Evolutionary conservation across 768 basidiomycete genomes (phyloP).

Genomic region (Kwoniella heveanensis): DNA sequence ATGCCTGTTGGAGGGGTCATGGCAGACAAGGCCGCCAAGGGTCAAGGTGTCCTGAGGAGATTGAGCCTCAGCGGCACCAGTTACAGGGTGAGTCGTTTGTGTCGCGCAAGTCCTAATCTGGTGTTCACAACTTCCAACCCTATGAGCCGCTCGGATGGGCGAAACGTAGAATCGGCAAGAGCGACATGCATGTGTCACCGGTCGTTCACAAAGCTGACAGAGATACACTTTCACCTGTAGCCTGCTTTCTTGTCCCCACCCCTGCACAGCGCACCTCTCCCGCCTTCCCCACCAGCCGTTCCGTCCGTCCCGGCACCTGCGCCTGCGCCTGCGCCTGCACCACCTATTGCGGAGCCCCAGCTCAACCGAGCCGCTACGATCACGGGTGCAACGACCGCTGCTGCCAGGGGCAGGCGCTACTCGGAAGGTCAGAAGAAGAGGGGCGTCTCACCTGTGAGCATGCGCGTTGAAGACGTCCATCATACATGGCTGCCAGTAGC

Average conservation of each 20-base stretch:
- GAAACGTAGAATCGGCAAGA: too few relatives aligned
- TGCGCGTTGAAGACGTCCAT: background rate
- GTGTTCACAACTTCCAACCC: too few relatives aligned
- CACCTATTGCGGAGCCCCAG: constrained; percentile 6
- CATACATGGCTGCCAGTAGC: too few relatives aligned
- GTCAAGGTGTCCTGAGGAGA: constrained; percentile 46
- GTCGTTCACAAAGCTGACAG: too few relatives aligned
- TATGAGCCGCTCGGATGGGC: too few relatives aligned
- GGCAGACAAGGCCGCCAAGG: constrained; percentile 48
- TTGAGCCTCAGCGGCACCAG: constrained; percentile 37
- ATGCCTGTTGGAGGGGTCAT: constrained; percentile 33
- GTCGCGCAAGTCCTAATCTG: too few relatives aligned
- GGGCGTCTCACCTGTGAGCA: constrained; percentile 49
- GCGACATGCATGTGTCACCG: too few relatives aligned
- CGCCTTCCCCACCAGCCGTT: constrained; percentile 15
- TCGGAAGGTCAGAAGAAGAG: constrained; percentile 45
- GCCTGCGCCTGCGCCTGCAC: constrained; percentile 8
- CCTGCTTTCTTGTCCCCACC: constrained; percentile 33
- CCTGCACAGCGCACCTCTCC: constrained; percentile 10
- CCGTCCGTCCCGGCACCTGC: constrained; percentile 8
- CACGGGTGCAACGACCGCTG: constrained; percentile 5
- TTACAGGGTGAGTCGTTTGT: constrained; percentile 37
- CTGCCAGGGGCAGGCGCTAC: constrained; percentile 33
- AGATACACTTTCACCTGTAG: too few relatives aligned
- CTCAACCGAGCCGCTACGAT: constrained; percentile 15